Evolutionary conservation across 148 eudicot species (phyloP), one percentile per base, ranked within the genome.

Genomic region (Persicaria tinctoria): DNA sequence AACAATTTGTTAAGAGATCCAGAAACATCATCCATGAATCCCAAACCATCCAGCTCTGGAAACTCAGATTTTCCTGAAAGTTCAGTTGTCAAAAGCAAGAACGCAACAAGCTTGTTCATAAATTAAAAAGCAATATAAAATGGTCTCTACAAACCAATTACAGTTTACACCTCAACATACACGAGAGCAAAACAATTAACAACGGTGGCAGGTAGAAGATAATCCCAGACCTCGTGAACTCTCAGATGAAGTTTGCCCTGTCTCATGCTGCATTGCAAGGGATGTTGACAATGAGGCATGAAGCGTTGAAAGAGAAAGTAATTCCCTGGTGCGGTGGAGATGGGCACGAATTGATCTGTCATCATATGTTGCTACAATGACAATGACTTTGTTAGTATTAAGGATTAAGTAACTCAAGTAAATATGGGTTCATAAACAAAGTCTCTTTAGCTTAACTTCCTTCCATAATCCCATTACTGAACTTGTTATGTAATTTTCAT

Each of bases 301-400:
- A 81, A 92, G 79, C 41, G 89, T 79, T 62, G 97, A 88, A 83
- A 89, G 91, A 83, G 97, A 90, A 77, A 92, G 91, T 81, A 96
- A 84, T 76, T 96, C 99, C 82, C 97, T 82, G 0, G 97, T 90
- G 72, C 99, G 95, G 74, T 89, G 97, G 73, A 92, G 90, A 86
- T 96, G 99, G 70, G 96, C 96, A 83, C 99, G 84, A 75, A 96
- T 89, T 45, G 99, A 92, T 80, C 97, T 87, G 80, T 96, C 99
- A 81, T 96, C 99, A 76, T 96, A 96, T 55, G 77, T 77, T 60
- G 99, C 99, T 96, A 90, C 90, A 85, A 54, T 48, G 54, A 71
- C 68, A 64, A 66, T 38, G 1, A 38, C 5, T 41, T 10, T 66
- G 47, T 66, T n/a, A 66, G 70, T 66, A 60, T 23, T 12, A 8